Evolutionary conservation across 257 asterid genomes (phyloP), one percentile per base, ranked within the genome.

Genomic region (Fraxinus quadrangulata): DNA sequence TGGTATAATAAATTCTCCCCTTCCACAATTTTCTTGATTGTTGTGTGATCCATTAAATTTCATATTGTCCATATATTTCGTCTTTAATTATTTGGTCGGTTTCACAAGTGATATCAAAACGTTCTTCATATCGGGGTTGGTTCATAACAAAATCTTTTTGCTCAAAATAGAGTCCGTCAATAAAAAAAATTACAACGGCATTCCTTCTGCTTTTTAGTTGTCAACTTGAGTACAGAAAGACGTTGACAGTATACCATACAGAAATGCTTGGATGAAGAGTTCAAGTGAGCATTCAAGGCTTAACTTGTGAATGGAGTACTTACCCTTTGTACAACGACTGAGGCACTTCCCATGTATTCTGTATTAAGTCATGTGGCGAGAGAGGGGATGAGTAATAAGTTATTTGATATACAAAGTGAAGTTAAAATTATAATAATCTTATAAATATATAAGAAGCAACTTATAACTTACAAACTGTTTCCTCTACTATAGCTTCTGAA

Each of bases 401-500:
- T 21, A 17, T 3, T 17, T 9, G 42, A 45, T 21, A 17, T 3
- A 6, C 40, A 42, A 71, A 30, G 67, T 23, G 36, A 47, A 79
- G 36, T 11, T 47, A 39, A 4, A 66, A 36, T 56, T 13, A 39
- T 21, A 12, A 21, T 63, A 30, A 56, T 45, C 74, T 56, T 19
- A 54, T 36, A 34, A 5, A 17, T 6, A 66, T 14, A 67, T 12
- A 12, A 47, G 71, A 40, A 59, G 34, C 69, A 56, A 54, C 68
- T 16, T 24, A 56, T 78, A 28, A 73, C 90, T 88, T 76, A 90
- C 96, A 11, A 14, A 5, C 71, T 72, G n/a, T 83, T 84, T 80
- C 70, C 63, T 6, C 74, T 85, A 16, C 70, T 79, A 59, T 76
- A 86, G 87, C 88, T 84, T 86, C 87, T 86, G 86, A 81, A 90